Percentiles rank a stretch among this genome's conserved stretches.
Conservation (phyloP, 2,329 filamentous ascomycete genomes). For the Botryosphaeria dothidea region DNA sequence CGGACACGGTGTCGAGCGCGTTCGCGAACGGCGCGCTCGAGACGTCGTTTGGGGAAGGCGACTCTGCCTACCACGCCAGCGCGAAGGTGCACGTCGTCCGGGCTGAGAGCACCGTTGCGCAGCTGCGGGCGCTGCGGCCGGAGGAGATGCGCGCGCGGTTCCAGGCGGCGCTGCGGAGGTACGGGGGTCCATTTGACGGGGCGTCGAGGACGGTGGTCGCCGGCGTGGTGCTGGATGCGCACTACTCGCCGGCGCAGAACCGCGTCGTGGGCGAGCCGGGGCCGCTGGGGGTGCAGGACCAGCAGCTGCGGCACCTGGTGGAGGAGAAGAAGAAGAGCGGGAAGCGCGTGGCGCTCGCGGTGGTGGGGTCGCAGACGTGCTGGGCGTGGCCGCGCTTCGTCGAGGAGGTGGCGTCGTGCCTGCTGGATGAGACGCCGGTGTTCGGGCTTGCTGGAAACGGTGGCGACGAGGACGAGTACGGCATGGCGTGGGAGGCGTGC, state of each 20-base stretch:
- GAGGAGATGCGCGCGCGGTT: constrained; percentile 27
- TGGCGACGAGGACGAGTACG: too few species aligned
- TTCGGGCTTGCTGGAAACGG: too few species aligned
- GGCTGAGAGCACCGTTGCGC: constrained; percentile 27
- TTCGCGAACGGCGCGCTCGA: constrained; percentile 24
- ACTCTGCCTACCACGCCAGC: constrained; percentile 21
- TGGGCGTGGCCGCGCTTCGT: constrained; percentile 34
- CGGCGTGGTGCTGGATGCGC: constrained; percentile 33
- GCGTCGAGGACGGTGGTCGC: constrained; percentile 25
- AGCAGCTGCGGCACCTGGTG: too few species aligned
- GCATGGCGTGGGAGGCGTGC: too few species aligned
- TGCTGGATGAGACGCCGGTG: too few species aligned
- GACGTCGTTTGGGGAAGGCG: too few species aligned
- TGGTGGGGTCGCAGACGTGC: constrained; percentile 31
- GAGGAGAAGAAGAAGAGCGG: background rate
- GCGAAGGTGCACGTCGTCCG: constrained; percentile 32
- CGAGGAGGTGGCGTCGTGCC: constrained; percentile 31
- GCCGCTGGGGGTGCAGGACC: background rate
- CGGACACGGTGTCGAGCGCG: constrained; percentile 29
- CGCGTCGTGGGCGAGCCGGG: constrained; percentile 29
- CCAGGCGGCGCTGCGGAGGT: constrained; percentile 27
- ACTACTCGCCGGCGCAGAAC: constrained; percentile 27
- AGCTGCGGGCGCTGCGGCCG: constrained; percentile 26
- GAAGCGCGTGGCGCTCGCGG: constrained; percentile 25
- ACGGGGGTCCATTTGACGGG: constrained; percentile 29